Evolutionary conservation across 2,329 filamentous ascomycete genomes (phyloP).

Genomic region (Akanthomyces lecanii): DNA sequence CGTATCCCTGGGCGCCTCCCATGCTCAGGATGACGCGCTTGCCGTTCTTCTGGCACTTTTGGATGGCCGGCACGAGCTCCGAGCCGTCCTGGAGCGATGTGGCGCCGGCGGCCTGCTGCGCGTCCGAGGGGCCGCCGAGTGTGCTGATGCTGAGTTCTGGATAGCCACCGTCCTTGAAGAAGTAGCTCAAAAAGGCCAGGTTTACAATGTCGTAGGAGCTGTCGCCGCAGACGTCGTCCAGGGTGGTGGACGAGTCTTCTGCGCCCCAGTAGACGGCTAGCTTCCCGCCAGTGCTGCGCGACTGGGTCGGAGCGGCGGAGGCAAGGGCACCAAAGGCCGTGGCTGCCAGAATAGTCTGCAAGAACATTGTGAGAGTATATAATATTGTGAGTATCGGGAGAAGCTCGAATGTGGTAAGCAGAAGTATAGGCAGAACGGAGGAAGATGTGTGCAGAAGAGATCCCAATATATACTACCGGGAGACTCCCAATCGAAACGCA

Average conservation of each 20-base stretch:
- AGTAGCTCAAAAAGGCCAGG: slow-evolving; percentile 21
- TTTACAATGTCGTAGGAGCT: slow-evolving; percentile 22
- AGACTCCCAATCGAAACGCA: too few relatives aligned
- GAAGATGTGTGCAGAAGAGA: background rate
- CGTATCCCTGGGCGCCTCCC: slow-evolving; percentile 62
- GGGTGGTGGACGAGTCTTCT: slow-evolving; percentile 19
- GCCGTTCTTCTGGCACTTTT: slow-evolving; percentile 56
- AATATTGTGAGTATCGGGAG: background rate
- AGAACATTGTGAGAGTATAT: background rate
- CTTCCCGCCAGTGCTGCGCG: slow-evolving; percentile 17
- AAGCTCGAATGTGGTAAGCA: too few relatives aligned
- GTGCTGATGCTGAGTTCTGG: slow-evolving; percentile 8
- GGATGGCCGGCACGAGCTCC: slow-evolving; percentile 30
- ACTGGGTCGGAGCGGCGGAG: background rate
- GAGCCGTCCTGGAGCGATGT: slow-evolving; percentile 20
- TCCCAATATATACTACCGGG: background rate
- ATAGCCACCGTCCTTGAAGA: slow-evolving; percentile 18
- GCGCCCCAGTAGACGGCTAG: slow-evolving; percentile 22
- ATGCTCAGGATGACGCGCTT: slow-evolving; percentile 69
- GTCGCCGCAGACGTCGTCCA: slow-evolving; percentile 20
- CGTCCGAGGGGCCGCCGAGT: background rate
- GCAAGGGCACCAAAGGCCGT: background rate
- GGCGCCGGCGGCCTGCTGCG: slow-evolving; percentile 20
- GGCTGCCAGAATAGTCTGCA: background rate
- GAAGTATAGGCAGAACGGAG: background rate